A percentile compares a stretch with the other conserved stretches of the same genome.
These are phyloP conservation scores for Cenchrus fungigraminus DNA, from an alignment of 176 grass and related monocot genomes.

Conservation along the genomic window DNA sequence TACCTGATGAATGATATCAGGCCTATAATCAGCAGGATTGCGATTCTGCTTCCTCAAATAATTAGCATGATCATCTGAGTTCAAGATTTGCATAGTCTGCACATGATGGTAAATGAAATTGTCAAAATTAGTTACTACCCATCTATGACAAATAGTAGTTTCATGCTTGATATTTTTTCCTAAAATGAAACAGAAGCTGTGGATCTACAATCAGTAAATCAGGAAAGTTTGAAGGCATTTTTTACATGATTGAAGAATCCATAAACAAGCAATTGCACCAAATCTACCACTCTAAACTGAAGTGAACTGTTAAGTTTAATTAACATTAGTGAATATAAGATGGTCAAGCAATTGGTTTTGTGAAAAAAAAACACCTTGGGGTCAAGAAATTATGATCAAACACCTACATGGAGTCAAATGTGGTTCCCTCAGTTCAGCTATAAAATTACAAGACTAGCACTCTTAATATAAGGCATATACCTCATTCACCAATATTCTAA, in stretches of 20 bases:
- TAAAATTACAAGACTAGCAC: not conserved
- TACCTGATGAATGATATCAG: slow-evolving; percentile 99
- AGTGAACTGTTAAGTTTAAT: not conserved
- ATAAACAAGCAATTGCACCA: not conserved
- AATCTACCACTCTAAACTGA: not conserved
- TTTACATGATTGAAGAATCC: not conserved
- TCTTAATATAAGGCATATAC: not conserved
- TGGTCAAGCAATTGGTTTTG: not conserved
- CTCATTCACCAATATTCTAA: not conserved
- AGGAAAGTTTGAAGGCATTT: not conserved
- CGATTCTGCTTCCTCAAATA: slow-evolving; percentile 86
- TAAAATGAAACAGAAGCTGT: not conserved
- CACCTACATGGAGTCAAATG: not conserved
- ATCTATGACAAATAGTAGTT: not conserved
- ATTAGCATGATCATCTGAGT: slow-evolving; percentile 92
- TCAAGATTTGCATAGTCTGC: slow-evolving; percentile 91
- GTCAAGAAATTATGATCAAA: not conserved
- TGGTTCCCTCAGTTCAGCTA: not conserved
- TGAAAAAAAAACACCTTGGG: not conserved
- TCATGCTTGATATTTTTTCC: not conserved
- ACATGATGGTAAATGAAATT: slow-evolving; percentile 29
- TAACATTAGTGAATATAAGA: not conserved
- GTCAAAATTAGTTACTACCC: slow-evolving; percentile 23
- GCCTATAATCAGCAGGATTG: slow-evolving; percentile 92
- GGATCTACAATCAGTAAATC: not conserved